phyloP scores from a whole-genome alignment of 1,284 basidiomycete genomes.

The Meira nashicola region DNA sequence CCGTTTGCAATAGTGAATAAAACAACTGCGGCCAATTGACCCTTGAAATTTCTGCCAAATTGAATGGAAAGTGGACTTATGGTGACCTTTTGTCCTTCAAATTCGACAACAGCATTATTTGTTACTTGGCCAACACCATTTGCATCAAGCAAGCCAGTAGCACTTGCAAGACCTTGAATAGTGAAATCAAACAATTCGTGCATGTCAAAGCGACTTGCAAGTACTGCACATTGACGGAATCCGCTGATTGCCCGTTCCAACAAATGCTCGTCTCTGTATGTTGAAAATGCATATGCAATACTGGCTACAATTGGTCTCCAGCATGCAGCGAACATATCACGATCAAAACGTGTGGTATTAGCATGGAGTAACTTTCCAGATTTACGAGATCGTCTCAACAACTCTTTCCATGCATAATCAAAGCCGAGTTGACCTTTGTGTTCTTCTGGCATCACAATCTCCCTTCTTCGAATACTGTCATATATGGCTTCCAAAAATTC shows the following conservation, averaged over 20 bases:
- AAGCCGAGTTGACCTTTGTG: slow-evolving; percentile 95
- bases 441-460: slow-evolving; percentile 97
- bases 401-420: slow-evolving; percentile 97
- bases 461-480: slow-evolving; percentile 85
- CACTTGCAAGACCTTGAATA: slow-evolving; percentile 68
- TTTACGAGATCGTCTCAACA: slow-evolving; percentile 74
- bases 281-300: slow-evolving; percentile 66
- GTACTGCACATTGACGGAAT: slow-evolving; percentile 89
- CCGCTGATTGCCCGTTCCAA: slow-evolving; percentile 91
- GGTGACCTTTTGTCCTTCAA: slow-evolving; percentile 82
- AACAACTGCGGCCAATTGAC: slow-evolving; percentile 92
- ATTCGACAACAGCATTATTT: slow-evolving; percentile 82
- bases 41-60: slow-evolving; percentile 92
- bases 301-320: slow-evolving; percentile 85
- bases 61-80: slow-evolving; percentile 86
- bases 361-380: slow-evolving; percentile 76
- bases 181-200: slow-evolving; percentile 96
- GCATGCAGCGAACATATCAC: slow-evolving; percentile 81
- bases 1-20: slow-evolving; percentile 97
- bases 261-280: slow-evolving; percentile 91
- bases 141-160: slow-evolving; percentile 38
- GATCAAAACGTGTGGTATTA: slow-evolving; percentile 75
- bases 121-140: slow-evolving; percentile 46
- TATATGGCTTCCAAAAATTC: slow-evolving; percentile 86
- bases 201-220: slow-evolving; percentile 80